These are phyloP conservation scores for Skeletonema menzelii DNA, from an alignment of 108 stramenopile species.

Conservation along the genomic window DNA sequence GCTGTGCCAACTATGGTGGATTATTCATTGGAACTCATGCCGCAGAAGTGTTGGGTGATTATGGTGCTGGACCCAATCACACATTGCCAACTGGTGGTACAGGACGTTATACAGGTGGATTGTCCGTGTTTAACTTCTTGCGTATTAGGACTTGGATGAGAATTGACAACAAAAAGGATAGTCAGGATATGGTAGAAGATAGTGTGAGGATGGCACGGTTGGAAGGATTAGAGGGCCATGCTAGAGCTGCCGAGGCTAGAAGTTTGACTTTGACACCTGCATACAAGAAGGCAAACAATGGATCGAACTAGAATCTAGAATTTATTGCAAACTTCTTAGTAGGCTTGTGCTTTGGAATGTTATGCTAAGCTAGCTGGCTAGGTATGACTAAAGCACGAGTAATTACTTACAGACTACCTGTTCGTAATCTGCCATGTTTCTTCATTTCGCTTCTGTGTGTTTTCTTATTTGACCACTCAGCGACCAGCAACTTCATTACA, in stretches of 20 bases:
- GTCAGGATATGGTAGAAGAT: constrained; percentile 89
- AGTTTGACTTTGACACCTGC: constrained; percentile 51
- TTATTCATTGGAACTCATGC: constrained; percentile 94
- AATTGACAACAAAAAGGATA: constrained; percentile 65
- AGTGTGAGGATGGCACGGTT: constrained; percentile 92
- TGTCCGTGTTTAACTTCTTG: constrained; percentile 96
- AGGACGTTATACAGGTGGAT: constrained; percentile 96
- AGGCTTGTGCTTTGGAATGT: not conserved
- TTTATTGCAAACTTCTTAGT: not conserved
- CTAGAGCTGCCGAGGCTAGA: constrained; percentile 92
- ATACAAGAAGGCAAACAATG: constrained; percentile 1
- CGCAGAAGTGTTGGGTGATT: constrained; percentile 98
- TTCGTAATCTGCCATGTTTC: not conserved
- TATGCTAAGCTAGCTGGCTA: not conserved
- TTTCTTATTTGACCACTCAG: not conserved
- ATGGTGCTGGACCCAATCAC: constrained; percentile 99
- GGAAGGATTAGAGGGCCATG: constrained; percentile 98
- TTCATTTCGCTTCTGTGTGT: not conserved
- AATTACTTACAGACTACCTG: not conserved
- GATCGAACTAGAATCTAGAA: not conserved
- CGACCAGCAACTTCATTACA: not conserved
- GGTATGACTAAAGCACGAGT: not conserved
- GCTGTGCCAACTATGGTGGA: constrained; percentile 93
- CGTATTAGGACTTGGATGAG: constrained; percentile 96
- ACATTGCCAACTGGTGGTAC: constrained; percentile 98